These are phyloP conservation scores for Apiotrichum mycotoxinovorans DNA, from an alignment of 1,284 basidiomycete genomes.

Conservation along the genomic window DNA sequence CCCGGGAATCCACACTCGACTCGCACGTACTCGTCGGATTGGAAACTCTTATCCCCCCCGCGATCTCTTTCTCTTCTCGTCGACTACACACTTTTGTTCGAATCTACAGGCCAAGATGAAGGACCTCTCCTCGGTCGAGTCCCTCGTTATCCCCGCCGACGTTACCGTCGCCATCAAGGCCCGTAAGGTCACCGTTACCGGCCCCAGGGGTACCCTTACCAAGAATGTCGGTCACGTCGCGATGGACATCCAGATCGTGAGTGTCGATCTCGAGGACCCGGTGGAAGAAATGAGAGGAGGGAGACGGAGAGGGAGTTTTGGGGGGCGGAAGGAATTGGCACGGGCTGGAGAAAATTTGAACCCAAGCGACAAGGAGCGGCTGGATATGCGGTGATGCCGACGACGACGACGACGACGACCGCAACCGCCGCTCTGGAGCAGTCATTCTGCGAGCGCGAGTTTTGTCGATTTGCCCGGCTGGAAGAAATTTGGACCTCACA, in stretches of 20 bases:
- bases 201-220: constrained; percentile 80
- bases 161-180: constrained; percentile 83
- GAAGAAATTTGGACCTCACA: no score
- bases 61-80: background rate
- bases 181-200: constrained; percentile 81
- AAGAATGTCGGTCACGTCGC: constrained; percentile 93
- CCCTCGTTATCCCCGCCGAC: constrained; percentile 80
- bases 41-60: background rate
- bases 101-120: constrained; percentile 48
- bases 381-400: no score
- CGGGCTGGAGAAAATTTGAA: background rate
- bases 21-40: no score
- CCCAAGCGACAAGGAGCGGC: no score
- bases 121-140: constrained; percentile 61
- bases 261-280: constrained; percentile 27
- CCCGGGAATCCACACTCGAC: no score
- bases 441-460: no score
- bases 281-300: background rate
- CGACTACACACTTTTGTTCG: background rate
- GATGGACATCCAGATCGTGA: constrained; percentile 88
- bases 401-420: no score
- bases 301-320: no score
- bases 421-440: no score
- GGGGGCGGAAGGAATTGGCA: constrained; percentile 1
- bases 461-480: no score